Evolutionary conservation across 148 eudicot genomes (phyloP).

Genomic region (Diospyros lotus): DNA sequence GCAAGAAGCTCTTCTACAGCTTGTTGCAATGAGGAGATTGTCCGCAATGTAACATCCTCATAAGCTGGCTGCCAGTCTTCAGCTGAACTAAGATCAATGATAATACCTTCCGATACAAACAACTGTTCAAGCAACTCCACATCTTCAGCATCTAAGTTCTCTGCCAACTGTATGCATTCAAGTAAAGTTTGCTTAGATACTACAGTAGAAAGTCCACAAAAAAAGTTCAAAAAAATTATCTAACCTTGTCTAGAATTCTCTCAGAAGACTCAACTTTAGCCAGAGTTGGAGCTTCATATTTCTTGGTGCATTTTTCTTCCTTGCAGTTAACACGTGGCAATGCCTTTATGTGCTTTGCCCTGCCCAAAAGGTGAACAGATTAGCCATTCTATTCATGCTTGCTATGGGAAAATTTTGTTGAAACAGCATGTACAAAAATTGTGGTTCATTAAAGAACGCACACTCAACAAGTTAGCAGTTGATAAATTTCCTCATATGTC

Average conservation of each 20-base stretch:
- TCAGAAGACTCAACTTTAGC: conserved; percentile 40
- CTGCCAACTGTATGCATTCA: conserved; percentile 45
- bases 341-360: conserved; percentile 90
- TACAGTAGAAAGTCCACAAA: background rate
- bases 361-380: conserved; percentile 25
- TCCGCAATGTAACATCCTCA: conserved; percentile 41
- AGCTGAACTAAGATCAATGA: conserved; percentile 42
- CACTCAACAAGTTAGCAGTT: background rate
- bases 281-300: conserved; percentile 19
- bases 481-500: background rate
- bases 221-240: background rate
- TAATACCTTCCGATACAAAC: conserved; percentile 58
- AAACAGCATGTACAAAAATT: background rate
- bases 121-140: conserved; percentile 67
- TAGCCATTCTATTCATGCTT: background rate
- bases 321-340: conserved; percentile 27
- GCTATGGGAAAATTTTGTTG: background rate
- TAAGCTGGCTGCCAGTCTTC: conserved; percentile 56
- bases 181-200: conserved; percentile 10
- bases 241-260: conserved; percentile 67
- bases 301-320: conserved; percentile 48
- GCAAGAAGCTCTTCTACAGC: conserved; percentile 53
- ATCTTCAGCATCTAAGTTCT: conserved; percentile 50
- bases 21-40: conserved; percentile 61
- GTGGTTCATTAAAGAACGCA: background rate